Evolutionary conservation across 768 basidiomycete species (phyloP), one percentile per base, ranked within the genome.

Genomic region (Melanogaster broomeanus): DNA sequence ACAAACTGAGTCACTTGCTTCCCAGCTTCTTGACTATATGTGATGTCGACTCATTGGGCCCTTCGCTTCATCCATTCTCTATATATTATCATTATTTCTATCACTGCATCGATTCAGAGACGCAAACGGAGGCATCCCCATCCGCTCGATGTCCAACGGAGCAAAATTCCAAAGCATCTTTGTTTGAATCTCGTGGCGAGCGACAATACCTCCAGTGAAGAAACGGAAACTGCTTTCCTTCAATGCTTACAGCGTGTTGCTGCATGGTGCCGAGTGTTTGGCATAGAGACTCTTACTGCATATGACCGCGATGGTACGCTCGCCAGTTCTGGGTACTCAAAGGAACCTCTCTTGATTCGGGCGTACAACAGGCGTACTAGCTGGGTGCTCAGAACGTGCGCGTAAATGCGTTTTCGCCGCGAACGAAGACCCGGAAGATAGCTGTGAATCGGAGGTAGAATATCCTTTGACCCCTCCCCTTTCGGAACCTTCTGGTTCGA

Each of bases 381-480:
- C 70, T 12, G 58, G 68, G 52, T 74, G 72, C 51, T 70, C 72
- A 9, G 70, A 75, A 48, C 63, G 66, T 27, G 77, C 82, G 33
- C 72, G 69, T 34, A 71, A 72, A 54, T 70, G 70, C 42, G 59
- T 79, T 44, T 62, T 70, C 48, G 41, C 55, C 8, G 41, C 52
- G 50, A 51, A 58, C 46, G 67, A 64, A 48, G 43, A 30, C 42
- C 59, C 33, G 27, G 57, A 55, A 48, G 69, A 76, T 27, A 72
- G 70, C 18, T 72, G 73, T 48, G 79, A 78, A 49, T 80, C 81
- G 18, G 86, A 88, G 49, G 66, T 79, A 3, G 80, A 83, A 60
- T 90, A 84, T 65, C 90, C 89, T 35, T 72, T 82, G 39, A 91
- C 89, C 0, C 90, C 89, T n/a, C 90, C 89, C 3, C 72, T 79